Base-by-base conservation (phyloP, 2,329 filamentous ascomycete species). In the Tolypocladium endophyticum region DNA sequence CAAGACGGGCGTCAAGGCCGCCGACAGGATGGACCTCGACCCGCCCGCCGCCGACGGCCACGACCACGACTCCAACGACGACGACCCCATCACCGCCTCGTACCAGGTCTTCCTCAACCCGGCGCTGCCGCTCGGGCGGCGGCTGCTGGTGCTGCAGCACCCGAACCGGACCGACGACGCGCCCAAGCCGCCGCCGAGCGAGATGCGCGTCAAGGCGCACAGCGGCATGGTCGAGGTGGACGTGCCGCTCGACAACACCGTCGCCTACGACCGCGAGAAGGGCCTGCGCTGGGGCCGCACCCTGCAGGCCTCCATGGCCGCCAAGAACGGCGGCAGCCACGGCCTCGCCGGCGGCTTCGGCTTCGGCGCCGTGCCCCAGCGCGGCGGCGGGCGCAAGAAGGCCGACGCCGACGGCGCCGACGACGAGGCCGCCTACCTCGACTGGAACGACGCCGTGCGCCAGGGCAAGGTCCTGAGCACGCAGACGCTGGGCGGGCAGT, bases 71-170 rank as follows among this genome's bases (percentile, higher is more conserved):
- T 72, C 81, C 25, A 89, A 2, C 39, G 81, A 85, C 54, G 73
- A 81, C 25, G 89, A 92, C 69, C 88, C 89, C 58, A 81, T 92
- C 64, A 80, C 88, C 58, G 81, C 86, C 50, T 85, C 82, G 63
- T 97, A 96, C 81, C 84, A 90, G 70, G 85, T 97, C 73, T 93
- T 88, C 76, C 86, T 96, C 70, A 96, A 92, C 66, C 88, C 90
- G 28, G 77, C 81, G 25, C 82, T 88, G 54, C 80, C 85, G 5
- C 71, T 75, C 20, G 78, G 79, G 67, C 85, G 84, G 61, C 82
- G 87, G 65, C 83, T 92, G 61, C 87, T 93, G 67, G 83, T 97
- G 63, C 83, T 99, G 54, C 92, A 97, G 77, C 95, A 96, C 73
- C 88, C 92, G 33, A 92, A 92, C 74, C 88, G 90, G 63, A 79